These are phyloP conservation scores for Stenocarpella maydis DNA, from an alignment of 2,329 filamentous ascomycete species.

Conservation along the genomic window DNA sequence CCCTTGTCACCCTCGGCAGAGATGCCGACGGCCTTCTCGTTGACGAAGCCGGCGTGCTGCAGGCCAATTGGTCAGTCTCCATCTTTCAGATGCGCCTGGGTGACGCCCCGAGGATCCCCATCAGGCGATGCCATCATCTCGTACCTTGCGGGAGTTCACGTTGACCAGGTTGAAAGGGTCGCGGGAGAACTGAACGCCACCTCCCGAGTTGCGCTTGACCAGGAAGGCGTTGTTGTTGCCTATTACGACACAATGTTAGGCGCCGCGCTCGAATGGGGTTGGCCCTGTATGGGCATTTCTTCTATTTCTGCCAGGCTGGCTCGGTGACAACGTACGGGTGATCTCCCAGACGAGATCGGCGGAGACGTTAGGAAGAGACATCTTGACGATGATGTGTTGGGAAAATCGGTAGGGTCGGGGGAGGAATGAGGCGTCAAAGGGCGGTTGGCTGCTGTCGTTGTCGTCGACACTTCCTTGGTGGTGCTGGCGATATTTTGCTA, in stretches of 20 bases:
- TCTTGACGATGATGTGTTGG: slow-evolving; percentile 53
- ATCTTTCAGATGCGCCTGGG: too few species aligned
- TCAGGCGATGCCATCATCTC: slow-evolving; percentile 37
- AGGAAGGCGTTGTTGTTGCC: slow-evolving; percentile 90
- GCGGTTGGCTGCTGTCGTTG: slow-evolving; percentile 30
- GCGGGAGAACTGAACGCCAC: slow-evolving; percentile 88
- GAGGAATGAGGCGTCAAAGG: slow-evolving; percentile 35
- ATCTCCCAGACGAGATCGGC: slow-evolving; percentile 94
- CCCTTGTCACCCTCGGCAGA: slow-evolving; percentile 78
- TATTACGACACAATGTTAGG: slow-evolving; percentile 57
- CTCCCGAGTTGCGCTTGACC: slow-evolving; percentile 84
- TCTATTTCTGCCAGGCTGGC: neutral
- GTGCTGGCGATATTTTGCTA: slow-evolving; percentile 33
- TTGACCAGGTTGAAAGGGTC: slow-evolving; percentile 95
- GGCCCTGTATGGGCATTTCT: neutral
- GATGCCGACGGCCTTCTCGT: slow-evolving; percentile 92
- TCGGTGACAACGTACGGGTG: slow-evolving; percentile 75
- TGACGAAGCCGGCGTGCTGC: slow-evolving; percentile 90
- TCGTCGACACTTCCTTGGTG: slow-evolving; percentile 24
- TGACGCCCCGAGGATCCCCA: neutral
- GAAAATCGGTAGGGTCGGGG: slow-evolving; percentile 28
- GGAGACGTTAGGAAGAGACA: slow-evolving; percentile 78
- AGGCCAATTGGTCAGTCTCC: slow-evolving; percentile 45
- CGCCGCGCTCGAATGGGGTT: neutral
- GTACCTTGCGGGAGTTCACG: slow-evolving; percentile 89